phyloP scores from a whole-genome alignment of 192 early-diverging fungal genomes.

The Coemansia sp. region DNA sequence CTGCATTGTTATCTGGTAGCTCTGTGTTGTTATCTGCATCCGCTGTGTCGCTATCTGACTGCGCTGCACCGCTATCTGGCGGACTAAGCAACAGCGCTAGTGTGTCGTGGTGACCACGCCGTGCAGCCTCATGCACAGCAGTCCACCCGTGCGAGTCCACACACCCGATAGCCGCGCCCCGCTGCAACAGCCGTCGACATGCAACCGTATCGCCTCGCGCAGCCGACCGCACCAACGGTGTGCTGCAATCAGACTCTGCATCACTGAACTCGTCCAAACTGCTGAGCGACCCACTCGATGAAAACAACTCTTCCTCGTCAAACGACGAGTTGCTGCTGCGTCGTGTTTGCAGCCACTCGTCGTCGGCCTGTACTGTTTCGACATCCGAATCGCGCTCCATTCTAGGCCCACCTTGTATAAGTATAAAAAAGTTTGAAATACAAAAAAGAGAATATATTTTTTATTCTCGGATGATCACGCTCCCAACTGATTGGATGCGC shows the following conservation, averaged over 20 bases:
- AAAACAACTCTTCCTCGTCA: conserved; percentile 50
- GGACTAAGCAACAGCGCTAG: conserved; percentile 39
- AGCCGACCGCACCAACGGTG: conserved; percentile 48
- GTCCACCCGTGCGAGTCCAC: conserved; percentile 39
- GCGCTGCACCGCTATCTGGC: background rate
- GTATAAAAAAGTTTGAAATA: too few species aligned
- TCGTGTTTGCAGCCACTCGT: conserved; percentile 37
- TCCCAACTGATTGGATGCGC: too few species aligned
- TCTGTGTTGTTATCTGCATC: too few species aligned
- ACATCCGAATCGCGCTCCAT: conserved; percentile 51
- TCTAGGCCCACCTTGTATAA: background rate
- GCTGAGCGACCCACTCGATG: conserved; percentile 46
- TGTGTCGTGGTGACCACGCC: conserved; percentile 24
- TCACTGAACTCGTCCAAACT: conserved; percentile 53
- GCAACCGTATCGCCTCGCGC: conserved; percentile 31
- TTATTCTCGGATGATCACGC: too few species aligned
- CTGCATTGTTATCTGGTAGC: too few species aligned
- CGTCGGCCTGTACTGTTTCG: conserved; percentile 43
- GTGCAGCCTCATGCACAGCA: conserved; percentile 44
- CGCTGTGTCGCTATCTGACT: too few species aligned
- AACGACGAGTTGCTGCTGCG: conserved; percentile 15
- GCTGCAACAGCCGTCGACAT: conserved; percentile 42
- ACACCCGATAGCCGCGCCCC: conserved; percentile 31
- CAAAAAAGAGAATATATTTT: too few species aligned
- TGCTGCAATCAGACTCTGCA: conserved; percentile 9